Base-by-base conservation (phyloP, 2,329 filamentous ascomycete species). In the Arthrobotrys conoides region DNA sequence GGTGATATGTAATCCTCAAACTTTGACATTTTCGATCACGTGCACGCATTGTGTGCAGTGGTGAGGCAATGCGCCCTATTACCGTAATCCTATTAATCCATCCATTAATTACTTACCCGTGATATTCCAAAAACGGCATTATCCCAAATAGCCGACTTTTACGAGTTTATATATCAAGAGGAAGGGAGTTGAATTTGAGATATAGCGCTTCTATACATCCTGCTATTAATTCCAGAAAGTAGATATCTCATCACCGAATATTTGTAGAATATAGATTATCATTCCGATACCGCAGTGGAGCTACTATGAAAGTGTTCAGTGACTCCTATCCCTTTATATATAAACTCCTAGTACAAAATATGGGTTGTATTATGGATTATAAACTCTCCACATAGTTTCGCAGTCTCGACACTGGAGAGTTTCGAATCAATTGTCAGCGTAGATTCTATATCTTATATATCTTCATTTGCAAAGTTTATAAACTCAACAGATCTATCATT, bases 11-110 rank as follows among this genome's bases (percentile, higher is more conserved):
- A 14, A 16, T 24, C 20, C 14, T n/a, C n/a, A n/a, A n/a, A n/a
- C n/a, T n/a, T n/a, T 46, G 12, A 51, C 27, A 30, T 66, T 53
- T 4, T 66, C 63, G 5, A 66, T 66, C 16, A 66, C 63, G 41
- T n/a, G n/a, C n/a, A n/a, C n/a, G n/a, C 44, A 66, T 24, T 66
- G 63, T 9, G n/a, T 16, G n/a, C 53, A 66, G 24, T 51, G 63
- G 10, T 38, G 33, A 12, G 46, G 46, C 5, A 66, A 27, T 20
- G 1, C 61, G 9, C 2, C 18, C 9, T 22, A 10, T 8, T 4
- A 1, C 16, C 0, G 9, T 3, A 9, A 10, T 1, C 10, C 6
- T 2, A 8, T n/a, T n/a, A n/a, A n/a, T n/a, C 5, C 14, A 5
- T 18, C 41, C 41, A 65, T n/a, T 53, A 12, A 27, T 27, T 18